Base-by-base conservation (phyloP, 2,329 filamentous ascomycete species). In the Neonectria sp. region DNA sequence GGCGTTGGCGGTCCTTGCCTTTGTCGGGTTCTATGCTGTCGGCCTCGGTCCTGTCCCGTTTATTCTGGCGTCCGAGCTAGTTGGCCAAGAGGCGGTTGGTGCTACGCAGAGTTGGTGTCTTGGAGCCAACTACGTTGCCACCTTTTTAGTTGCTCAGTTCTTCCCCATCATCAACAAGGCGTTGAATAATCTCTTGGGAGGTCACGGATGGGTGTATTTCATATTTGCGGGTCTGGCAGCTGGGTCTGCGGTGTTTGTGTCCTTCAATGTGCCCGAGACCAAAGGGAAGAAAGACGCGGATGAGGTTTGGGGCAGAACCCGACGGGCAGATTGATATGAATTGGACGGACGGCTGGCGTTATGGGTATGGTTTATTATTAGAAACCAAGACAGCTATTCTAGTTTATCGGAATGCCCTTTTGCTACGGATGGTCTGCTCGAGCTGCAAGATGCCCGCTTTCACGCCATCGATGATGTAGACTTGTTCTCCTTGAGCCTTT, bases 11-110 rank as follows among this genome's bases (percentile, higher is more conserved):
- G 95, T 97, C 0, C 85, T 98, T 12, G 83, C 92, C 29, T 99
- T 98, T 76, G 96, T 98, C 2, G 92, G 90, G 5, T 94, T 93
- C 76, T 99, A 98, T 74, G 96, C 93, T 0, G 88, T 97, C 15
- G 96, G 96, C 0, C 87, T 99, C 0, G 96, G 96, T 0, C 96
- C 96, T 0, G 94, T 99, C 1, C 96, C 96, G 0, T 99, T 98
- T 80, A 97, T 98, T 72, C 87, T 99, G 53, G 92, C 95, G 0
- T 95, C 93, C 2, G 96, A 98, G 81, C 88, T 98, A 3, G 96
- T 98, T 1, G 93, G 91, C 0, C 91, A 94, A 13, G 94, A 97
- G 78, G 96, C 95, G 0, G 95, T 98, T 0, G 95, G 95, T 1
- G 94, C 95, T 0, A 93, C 94, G 0, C 96, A 99, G 80, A 95